phyloP scores from a whole-genome alignment of 192 early-diverging fungal genomes.

The Linnemannia schmuckeri region DNA sequence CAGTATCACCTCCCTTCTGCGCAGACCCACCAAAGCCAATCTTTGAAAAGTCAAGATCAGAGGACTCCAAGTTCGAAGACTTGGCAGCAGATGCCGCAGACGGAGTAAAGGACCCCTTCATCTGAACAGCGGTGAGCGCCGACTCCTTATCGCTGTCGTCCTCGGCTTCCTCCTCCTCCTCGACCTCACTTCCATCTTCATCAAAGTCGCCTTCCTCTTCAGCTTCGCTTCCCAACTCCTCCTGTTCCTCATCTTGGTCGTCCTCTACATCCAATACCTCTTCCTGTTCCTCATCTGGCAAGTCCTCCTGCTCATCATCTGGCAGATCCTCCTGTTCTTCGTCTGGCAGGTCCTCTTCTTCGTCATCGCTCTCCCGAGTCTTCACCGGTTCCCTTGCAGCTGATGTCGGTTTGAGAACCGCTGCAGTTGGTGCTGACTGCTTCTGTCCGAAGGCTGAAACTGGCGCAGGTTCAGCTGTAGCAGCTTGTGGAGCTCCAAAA shows the following conservation, averaged over 20 bases:
- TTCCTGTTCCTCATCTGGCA: background rate
- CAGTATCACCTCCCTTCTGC: no score
- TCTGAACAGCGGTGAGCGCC: constrained; percentile 37
- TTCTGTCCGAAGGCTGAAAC: background rate
- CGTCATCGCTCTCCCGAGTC: background rate
- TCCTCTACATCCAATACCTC: background rate
- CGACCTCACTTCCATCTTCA: background rate
- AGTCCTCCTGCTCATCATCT: no score
- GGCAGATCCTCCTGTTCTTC: background rate
- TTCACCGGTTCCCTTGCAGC: background rate
- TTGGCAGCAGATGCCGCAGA: background rate
- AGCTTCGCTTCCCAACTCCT: background rate
- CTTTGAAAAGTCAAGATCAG: constrained; percentile 27
- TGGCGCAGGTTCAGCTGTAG: background rate
- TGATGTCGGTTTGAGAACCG: background rate
- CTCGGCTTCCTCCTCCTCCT: constrained; percentile 11
- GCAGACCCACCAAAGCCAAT: background rate
- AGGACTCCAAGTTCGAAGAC: constrained; percentile 15
- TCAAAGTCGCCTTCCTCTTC: constrained; percentile 6
- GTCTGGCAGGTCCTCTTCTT: constrained; percentile 4
- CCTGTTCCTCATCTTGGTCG: background rate
- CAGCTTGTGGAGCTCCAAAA: constrained; percentile 22
- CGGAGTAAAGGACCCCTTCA: background rate
- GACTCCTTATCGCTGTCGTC: constrained; percentile 55
- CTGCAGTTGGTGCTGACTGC: background rate